Percentiles rank a stretch among this genome's conserved stretches.
These are phyloP conservation scores for Zygoascus sp. DNA, from an alignment of 1,139 yeast species.

Conservation along the genomic window DNA sequence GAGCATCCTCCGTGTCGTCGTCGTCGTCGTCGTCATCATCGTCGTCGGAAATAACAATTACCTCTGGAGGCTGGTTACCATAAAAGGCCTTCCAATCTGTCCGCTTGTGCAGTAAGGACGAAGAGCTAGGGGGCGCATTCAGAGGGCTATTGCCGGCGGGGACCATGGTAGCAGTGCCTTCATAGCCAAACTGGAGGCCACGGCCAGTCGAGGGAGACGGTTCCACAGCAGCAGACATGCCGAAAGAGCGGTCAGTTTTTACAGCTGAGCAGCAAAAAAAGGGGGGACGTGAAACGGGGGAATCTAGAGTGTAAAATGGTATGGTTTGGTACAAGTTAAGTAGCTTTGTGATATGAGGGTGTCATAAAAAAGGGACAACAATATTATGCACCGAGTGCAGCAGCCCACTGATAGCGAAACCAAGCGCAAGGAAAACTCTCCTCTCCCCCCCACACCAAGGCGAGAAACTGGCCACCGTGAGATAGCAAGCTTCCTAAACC, in stretches of 20 bases:
- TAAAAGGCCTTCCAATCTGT: slow-evolving; percentile 11
- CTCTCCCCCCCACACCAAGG: too few relatives aligned
- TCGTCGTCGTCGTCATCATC: slow-evolving; percentile 24
- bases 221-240: slow-evolving; percentile 15
- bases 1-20: slow-evolving; percentile 9
- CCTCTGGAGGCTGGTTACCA: slow-evolving; percentile 22
- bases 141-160: neutral
- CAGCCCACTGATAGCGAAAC: neutral
- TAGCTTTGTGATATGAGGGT: slow-evolving; percentile 2
- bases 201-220: slow-evolving; percentile 12
- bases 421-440: neutral
- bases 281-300: neutral
- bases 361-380: slow-evolving; percentile 1
- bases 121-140: neutral
- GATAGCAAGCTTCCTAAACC: too few relatives aligned
- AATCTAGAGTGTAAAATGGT: neutral
- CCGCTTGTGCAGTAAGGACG: neutral
- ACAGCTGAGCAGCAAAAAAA: neutral
- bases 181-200: slow-evolving; percentile 7
- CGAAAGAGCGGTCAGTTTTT: neutral
- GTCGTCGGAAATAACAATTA: slow-evolving; percentile 34
- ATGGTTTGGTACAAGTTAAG: neutral
- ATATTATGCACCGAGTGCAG: neutral
- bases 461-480: too few relatives aligned
- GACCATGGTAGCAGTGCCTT: slow-evolving; percentile 3